A percentile compares a stretch with the other conserved stretches of the same genome.
Evolutionary conservation across 345 rosid genomes (phyloP).

Genomic region (Salix arbutifolia): DNA sequence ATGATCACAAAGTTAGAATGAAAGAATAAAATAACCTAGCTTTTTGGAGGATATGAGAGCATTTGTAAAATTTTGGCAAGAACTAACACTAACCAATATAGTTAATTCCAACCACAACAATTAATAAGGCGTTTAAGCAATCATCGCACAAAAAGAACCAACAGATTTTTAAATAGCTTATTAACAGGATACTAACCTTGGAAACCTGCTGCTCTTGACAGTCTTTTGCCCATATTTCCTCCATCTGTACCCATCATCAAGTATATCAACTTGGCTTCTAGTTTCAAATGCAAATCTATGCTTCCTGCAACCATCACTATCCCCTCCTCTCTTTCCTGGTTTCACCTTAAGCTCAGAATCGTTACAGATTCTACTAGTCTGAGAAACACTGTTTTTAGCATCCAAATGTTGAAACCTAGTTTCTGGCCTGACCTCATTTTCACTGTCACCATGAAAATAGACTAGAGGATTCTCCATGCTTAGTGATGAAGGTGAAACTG

Average conservation of each 20-base stretch:
- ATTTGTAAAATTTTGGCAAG: background rate
- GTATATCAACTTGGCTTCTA: conserved; percentile 41
- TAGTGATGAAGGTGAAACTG: conserved; percentile 20
- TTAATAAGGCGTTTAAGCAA: background rate
- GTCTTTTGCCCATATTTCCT: conserved; percentile 49
- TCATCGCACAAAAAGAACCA: background rate
- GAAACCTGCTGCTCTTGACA: conserved; percentile 38
- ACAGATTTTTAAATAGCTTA: background rate
- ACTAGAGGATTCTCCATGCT: background rate
- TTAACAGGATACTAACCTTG: conserved; percentile 25
- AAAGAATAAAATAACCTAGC: background rate
- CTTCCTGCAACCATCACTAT: conserved; percentile 16
- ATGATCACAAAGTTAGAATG: background rate
- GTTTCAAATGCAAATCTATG: conserved; percentile 47
- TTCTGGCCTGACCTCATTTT: conserved; percentile 2
- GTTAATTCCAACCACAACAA: background rate
- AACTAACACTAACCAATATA: background rate
- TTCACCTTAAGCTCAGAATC: conserved; percentile 2
- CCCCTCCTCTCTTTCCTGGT: conserved; percentile 15
- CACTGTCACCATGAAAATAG: conserved; percentile 1
- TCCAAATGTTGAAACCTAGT: background rate
- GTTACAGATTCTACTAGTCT: conserved; percentile 13
- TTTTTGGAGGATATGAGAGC: background rate
- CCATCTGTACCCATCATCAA: conserved; percentile 54
- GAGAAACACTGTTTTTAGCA: background rate